A percentile compares a stretch with the other conserved stretches of the same genome.
These are phyloP conservation scores for Metschnikowia shivogae DNA, from an alignment of 805 yeast genomes.

Conservation along the genomic window DNA sequence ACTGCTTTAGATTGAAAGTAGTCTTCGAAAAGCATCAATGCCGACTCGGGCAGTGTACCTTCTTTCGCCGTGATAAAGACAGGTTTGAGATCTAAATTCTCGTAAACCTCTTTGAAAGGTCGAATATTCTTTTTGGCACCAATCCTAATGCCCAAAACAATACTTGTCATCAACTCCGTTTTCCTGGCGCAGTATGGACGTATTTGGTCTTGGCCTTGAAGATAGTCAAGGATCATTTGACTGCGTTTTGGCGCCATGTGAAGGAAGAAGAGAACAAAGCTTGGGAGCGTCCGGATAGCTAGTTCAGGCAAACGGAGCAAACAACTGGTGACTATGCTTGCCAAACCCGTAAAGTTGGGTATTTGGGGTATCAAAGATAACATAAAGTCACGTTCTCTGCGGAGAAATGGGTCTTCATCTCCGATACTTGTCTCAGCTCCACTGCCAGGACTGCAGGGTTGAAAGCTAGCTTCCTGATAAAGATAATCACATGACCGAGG, in stretches of 20 bases:
- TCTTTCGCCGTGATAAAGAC: conserved; percentile 30
- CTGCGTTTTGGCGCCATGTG: conserved; percentile 2
- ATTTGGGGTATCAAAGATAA: conserved; percentile 33
- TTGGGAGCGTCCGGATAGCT: conserved; percentile 24
- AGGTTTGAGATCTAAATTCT: conserved; percentile 23
- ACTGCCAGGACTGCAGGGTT: too few species aligned
- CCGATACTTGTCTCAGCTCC: neutral
- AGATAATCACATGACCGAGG: conserved; percentile 32
- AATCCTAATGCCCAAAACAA: conserved; percentile 33
- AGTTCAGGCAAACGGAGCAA: conserved; percentile 20
- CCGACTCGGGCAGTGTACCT: conserved; percentile 35
- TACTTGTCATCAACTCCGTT: conserved; percentile 19
- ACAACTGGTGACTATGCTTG: conserved; percentile 32
- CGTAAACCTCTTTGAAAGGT: conserved; percentile 26
- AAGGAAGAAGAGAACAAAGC: conserved; percentile 24
- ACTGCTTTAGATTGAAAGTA: conserved; percentile 5
- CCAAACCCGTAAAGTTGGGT: conserved; percentile 23
- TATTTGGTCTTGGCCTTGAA: neutral
- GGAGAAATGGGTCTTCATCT: conserved; percentile 14
- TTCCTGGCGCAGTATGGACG: conserved; percentile 1
- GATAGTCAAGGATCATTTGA: neutral
- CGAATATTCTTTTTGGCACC: conserved; percentile 31
- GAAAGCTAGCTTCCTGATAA: conserved; percentile 13
- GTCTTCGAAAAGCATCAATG: conserved; percentile 50
- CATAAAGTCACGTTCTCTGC: conserved; percentile 29